Evolutionary conservation across 768 basidiomycete species (phyloP), one percentile per base, ranked within the genome.

Genomic region (Tylopilus plumbeoviolaceoides): DNA sequence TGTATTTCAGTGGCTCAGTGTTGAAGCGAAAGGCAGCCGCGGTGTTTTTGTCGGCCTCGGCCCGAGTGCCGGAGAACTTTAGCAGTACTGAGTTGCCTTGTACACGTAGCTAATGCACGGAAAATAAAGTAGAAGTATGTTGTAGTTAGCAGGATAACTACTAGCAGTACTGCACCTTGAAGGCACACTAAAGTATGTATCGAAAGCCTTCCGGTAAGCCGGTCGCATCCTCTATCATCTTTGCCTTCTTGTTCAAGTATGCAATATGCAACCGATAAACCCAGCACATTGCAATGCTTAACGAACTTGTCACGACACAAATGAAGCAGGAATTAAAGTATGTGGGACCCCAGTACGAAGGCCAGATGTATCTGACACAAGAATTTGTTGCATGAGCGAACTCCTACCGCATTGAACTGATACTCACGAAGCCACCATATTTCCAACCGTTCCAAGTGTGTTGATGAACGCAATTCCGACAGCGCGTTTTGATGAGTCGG

Each of bases 401-500:
- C 5, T 36, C 5, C 35, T 15, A 17, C 4, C 6, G 35, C 5
- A 17, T 7, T 21, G 54, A 47, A 25, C 15, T 40, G 17, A 12
- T 54, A 59, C 82, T 72, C 72, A 92, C 74, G 89, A 83, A 56
- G 91, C 89, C 40, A 82, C 72, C 31, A 95, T 75, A 70, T 93
- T 94, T 0, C 91, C 91, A 7, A 89, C 75, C 60, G 89, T 84
- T 12, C 84, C 85, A 61, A 89, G 80, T 30, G 85, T 81, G 66
- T 91, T 91, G 62, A 91, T 80, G 50, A 88, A 68, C 1, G 90
- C 91, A 38, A 95, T 74, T 17, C 84, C 85, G n/a, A 91, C 85
- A 9, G 91, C 88, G 7, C 91, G 83, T 68, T 93, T 93, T 18
- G 85, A 82, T 23, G 91, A 83, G n/a, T 84, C 80, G 18, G 89